A percentile compares a stretch with the other conserved stretches of the same genome.
Evolutionary conservation across 345 rosid genomes (phyloP).

Genomic region (Camelina neglecta): DNA sequence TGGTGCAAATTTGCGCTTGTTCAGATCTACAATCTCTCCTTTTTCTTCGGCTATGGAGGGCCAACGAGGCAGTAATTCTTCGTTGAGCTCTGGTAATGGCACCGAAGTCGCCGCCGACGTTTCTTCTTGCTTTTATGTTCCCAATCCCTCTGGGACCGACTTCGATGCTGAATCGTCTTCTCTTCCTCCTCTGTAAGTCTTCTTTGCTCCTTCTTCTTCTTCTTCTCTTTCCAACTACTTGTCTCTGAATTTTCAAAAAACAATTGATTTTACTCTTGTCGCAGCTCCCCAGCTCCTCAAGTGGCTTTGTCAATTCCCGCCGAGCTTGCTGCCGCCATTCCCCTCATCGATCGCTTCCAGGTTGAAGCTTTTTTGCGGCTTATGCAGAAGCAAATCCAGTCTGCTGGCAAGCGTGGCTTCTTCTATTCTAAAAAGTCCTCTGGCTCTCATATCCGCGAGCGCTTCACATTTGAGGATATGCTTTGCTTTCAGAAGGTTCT

Average conservation of each 20-base stretch:
- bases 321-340: constrained; percentile 92
- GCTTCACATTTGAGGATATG: constrained; percentile 96
- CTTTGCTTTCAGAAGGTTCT: constrained; percentile 91
- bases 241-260: constrained; percentile 25
- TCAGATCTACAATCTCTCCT: constrained; percentile 39
- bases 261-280: neutral
- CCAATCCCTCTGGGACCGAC: constrained; percentile 43
- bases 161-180: constrained; percentile 42
- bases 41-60: constrained; percentile 32
- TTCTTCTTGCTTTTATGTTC: constrained; percentile 45
- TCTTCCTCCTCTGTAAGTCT: constrained; percentile 46
- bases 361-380: constrained; percentile 88
- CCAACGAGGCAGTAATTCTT: constrained; percentile 47
- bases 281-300: constrained; percentile 46
- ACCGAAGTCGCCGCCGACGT: constrained; percentile 35
- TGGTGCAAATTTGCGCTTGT: constrained; percentile 19
- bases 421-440: constrained; percentile 73
- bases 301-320: constrained; percentile 70
- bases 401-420: constrained; percentile 87
- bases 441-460: constrained; percentile 77
- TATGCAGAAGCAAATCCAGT: constrained; percentile 97
- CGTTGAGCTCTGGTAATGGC: constrained; percentile 47
- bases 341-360: constrained; percentile 95
- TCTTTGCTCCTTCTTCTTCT: neutral
- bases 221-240: neutral